Evolutionary conservation across 805 yeast species (phyloP), one percentile per base, ranked within the genome.

Genomic region (Pichia nanzhaoensis): DNA sequence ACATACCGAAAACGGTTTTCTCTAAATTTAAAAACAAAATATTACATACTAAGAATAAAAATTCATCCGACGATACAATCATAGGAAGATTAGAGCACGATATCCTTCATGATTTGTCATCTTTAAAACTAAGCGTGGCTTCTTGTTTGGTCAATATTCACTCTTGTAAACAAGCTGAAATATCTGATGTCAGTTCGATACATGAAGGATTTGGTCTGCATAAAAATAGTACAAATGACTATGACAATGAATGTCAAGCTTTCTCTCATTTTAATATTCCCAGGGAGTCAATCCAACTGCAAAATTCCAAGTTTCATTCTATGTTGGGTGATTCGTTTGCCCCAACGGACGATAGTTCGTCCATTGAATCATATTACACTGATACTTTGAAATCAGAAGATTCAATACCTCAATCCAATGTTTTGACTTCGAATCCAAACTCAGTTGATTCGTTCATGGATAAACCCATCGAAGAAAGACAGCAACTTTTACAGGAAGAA

Each of bases 401-500:
- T 30, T 30, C n/a, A 13, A 5, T 9, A 14, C 33, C 33, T 7
- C 16, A 13, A 30, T 30, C 33, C 12, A 13, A 30, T 7, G 12
- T 5, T 30, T 30, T 14, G 12, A 32, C 14, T 32, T 32, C 32
- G 16, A 22, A 17, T 24, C 5, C 32, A 2, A 17, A 17, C 9
- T 32, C 34, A n/a, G 18, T 34, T 18, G 5, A 34, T 17, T 14
- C 19, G 3, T 45, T 45, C 32, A 14, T 34, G 3, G 21, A 24
- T 14, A 45, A 32, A 18, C 21, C 39, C 3, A n/a, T n/a, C 3
- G 28, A 19, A 10, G 45, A 41, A 22, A 40, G 30, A 9, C 45
- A 45, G 14, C 33, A 40, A 37, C 40, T 45, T 16, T 33, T 45
- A 18, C 22, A 33, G 19, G n/a, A 32, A 6, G 45, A 45, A 28